Percentiles rank a stretch among this genome's conserved stretches.
These are phyloP conservation scores for Ceraceosorus guamensis DNA, from an alignment of 1,284 basidiomycete genomes.

Conservation along the genomic window DNA sequence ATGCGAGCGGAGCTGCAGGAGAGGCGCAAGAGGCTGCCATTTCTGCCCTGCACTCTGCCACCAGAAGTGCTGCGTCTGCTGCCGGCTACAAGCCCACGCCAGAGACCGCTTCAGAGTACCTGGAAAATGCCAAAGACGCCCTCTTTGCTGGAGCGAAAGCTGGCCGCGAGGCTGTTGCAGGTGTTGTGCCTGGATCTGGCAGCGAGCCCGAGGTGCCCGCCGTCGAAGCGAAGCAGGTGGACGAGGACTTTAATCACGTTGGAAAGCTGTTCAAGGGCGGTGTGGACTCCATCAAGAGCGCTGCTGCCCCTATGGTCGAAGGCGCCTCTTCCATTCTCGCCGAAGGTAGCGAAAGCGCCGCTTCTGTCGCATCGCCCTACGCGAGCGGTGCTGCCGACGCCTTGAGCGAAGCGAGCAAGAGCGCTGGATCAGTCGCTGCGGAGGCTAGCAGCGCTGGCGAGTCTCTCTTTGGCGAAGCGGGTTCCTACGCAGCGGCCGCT, in stretches of 20 bases:
- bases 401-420: neutral
- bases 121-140: no score
- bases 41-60: slow-evolving; percentile 1
- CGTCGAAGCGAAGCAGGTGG: neutral
- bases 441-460: no score
- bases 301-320: no score
- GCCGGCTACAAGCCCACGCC: slow-evolving; percentile 9
- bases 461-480: no score
- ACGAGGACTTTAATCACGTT: neutral
- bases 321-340: neutral
- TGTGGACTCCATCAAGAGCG: no score
- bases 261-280: no score
- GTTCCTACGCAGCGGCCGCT: no score
- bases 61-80: slow-evolving; percentile 7
- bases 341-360: neutral
- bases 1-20: no score
- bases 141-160: no score
- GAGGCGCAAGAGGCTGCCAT: no score
- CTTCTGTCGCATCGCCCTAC: neutral
- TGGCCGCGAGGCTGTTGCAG: neutral
- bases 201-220: neutral
- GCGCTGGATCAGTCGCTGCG: no score
- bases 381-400: neutral
- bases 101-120: slow-evolving; percentile 12
- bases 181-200: neutral